phyloP scores from a whole-genome alignment of 352 stramenopile genomes.

The Phytophthora melonis region DNA sequence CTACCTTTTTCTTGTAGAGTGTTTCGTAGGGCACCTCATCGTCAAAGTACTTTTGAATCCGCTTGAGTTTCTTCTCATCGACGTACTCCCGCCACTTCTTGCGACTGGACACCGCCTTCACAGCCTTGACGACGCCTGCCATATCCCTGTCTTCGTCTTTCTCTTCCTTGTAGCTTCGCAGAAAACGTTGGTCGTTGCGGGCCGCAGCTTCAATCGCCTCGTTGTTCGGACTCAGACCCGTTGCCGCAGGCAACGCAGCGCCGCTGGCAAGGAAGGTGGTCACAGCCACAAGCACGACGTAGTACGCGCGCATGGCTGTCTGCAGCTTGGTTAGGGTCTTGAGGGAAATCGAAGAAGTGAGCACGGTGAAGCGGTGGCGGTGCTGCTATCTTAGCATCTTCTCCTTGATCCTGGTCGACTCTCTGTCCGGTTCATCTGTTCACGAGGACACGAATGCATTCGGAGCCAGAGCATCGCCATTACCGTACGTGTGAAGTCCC shows the following conservation, averaged over 20 bases:
- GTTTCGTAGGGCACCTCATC: background rate
- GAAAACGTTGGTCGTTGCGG: background rate
- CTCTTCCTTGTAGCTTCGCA: background rate
- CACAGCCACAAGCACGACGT: background rate
- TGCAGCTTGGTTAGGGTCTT: background rate
- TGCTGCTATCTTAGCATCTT: no score
- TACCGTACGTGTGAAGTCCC: no score
- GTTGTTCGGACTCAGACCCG: background rate
- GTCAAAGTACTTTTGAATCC: background rate
- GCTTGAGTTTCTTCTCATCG: background rate
- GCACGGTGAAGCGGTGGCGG: no score
- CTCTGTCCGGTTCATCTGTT: background rate
- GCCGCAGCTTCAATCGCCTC: background rate
- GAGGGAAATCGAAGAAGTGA: background rate
- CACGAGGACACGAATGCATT: background rate
- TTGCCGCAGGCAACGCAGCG: background rate
- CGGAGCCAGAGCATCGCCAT: no score
- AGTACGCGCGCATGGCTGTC: background rate
- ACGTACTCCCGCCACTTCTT: background rate
- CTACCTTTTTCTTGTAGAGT: background rate
- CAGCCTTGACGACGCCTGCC: background rate
- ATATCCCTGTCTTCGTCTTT: background rate
- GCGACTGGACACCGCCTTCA: background rate
- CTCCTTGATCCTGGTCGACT: background rate
- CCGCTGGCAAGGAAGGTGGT: background rate